These are phyloP conservation scores for Graphilbum sp. DNA, from an alignment of 2,329 filamentous ascomycete species.

Conservation along the genomic window DNA sequence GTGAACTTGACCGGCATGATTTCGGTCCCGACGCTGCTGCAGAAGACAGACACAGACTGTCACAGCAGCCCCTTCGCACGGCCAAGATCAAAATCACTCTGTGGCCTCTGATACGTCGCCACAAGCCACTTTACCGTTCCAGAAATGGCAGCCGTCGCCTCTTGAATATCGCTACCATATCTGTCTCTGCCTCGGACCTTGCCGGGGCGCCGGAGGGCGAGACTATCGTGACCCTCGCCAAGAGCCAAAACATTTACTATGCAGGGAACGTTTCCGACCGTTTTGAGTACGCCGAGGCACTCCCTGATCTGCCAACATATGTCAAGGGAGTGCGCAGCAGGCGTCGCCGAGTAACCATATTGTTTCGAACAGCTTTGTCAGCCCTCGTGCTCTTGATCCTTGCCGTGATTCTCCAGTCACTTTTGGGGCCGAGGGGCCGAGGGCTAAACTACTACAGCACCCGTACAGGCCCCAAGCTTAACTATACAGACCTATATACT, in stretches of 20 bases:
- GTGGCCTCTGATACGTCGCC: conserved; percentile 16
- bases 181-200: too few relatives aligned
- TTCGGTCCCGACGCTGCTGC: not conserved
- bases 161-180: not conserved
- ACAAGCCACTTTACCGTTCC: conserved; percentile 9
- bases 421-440: too few relatives aligned
- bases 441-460: too few relatives aligned
- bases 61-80: conserved; percentile 2
- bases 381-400: not conserved
- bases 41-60: not conserved
- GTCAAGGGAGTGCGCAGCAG: conserved; percentile 1
- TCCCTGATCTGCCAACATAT: conserved; percentile 7
- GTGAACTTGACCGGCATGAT: too few relatives aligned
- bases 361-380: not conserved
- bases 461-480: too few relatives aligned
- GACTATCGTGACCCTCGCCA: conserved; percentile 10
- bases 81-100: conserved; percentile 17
- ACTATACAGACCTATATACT: too few relatives aligned
- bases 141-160: not conserved
- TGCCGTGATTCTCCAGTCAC: too few relatives aligned
- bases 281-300: conserved; percentile 5
- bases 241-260: conserved; percentile 16
- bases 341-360: not conserved
- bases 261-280: conserved; percentile 8
- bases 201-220: conserved; percentile 7